A percentile compares a stretch with the other conserved stretches of the same genome.
Evolutionary conservation across 192 early-diverging fungal genomes (phyloP).

Genomic region (Paraglomus brasilianum): DNA sequence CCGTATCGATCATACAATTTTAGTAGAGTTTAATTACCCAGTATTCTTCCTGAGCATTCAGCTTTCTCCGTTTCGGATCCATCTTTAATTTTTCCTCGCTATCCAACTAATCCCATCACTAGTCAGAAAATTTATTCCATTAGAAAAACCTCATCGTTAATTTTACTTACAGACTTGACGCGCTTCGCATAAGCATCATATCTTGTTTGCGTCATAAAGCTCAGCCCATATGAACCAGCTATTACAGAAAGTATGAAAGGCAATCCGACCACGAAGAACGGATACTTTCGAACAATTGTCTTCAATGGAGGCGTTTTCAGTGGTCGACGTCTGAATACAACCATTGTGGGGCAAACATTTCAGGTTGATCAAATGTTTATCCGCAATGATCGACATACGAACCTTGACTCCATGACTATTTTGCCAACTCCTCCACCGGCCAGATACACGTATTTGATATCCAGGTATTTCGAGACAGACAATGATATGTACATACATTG

Average conservation of each 20-base stretch:
- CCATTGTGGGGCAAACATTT: too few species aligned
- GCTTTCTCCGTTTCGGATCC: constrained; percentile 52
- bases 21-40: constrained; percentile 37
- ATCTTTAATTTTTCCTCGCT: constrained; percentile 58
- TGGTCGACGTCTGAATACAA: not conserved
- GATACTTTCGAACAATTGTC: constrained; percentile 35
- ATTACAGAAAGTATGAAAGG: constrained; percentile 70
- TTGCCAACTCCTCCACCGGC: too few species aligned
- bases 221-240: constrained; percentile 68
- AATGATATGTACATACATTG: not conserved
- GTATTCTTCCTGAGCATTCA: constrained; percentile 74
- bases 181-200: constrained; percentile 72
- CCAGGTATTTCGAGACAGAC: not conserved
- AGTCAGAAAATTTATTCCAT: too few species aligned
- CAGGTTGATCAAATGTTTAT: too few species aligned
- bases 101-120: constrained; percentile 35
- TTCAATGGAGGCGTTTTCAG: not conserved
- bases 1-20: not conserved
- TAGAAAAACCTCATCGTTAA: too few species aligned
- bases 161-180: constrained; percentile 43
- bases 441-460: too few species aligned
- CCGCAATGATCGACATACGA: too few species aligned
- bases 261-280: constrained; percentile 68
- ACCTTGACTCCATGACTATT: too few species aligned
- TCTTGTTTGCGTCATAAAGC: constrained; percentile 70